Evolutionary conservation across 2,329 filamentous ascomycete species (phyloP), one percentile per base, ranked within the genome.

Genomic region (Eutypa lata): DNA sequence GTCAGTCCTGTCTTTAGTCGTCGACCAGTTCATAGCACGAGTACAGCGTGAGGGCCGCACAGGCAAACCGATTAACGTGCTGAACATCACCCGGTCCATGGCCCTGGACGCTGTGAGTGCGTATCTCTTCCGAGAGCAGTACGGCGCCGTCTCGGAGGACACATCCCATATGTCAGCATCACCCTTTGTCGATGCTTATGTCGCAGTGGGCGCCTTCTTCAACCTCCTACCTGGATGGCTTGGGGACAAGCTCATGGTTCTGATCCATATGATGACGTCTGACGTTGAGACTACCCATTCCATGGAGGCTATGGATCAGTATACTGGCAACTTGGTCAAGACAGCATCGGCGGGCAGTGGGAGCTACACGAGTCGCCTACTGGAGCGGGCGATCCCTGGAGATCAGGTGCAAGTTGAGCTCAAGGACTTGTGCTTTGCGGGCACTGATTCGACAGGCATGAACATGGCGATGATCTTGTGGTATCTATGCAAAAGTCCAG

Each of bases 361-460:
- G 5, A 80, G 71, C 5, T 82, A 79, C 55, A 77, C 78, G 35
- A 73, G 71, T 3, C 71, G 78, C 4, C 64, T 82, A 35, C 61
- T 80, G 19, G 70, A 71, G 42, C 65, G 71, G 7, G 74, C 75
- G 0, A 63, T 81, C 26, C 69, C 70, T 3, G 60, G 61, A 10
- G 59, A 67, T 4, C 78, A 82, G 59, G 70, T 76, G 7, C 72
- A 70, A 42, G 73, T 76, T 1, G 78, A 83, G 57, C 74, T 76
- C 56, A 80, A 82, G 57, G 80, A 82, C 57, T 62, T 82, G 3
- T 73, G 78, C 24, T 82, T 81, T 62, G 79, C 79, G 1, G 79
- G 79, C 1, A 79, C 79, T 0, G 79, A 82, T 60, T 75, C 75
- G 0, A 80, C 76, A 3, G 75, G 74, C 16, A 79, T 78, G 69